These are phyloP conservation scores for Penicillium pancosmium DNA, from an alignment of 495 filamentous ascomycete species.

Conservation along the genomic window DNA sequence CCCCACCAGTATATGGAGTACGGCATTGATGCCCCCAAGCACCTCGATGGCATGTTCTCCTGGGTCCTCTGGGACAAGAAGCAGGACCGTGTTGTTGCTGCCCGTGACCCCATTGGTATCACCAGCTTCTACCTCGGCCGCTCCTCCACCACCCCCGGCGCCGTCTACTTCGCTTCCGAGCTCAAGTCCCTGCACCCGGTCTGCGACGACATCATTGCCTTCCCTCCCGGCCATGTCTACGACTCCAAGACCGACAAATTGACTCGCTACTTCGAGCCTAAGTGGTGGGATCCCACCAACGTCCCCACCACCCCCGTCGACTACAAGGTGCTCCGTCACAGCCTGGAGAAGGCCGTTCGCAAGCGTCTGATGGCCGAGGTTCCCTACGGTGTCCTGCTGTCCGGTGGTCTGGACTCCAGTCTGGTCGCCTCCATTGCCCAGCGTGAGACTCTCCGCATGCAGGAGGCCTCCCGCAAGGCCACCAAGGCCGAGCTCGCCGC, in stretches of 20 bases:
- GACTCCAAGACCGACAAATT: slow-evolving; percentile 84
- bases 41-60: slow-evolving; percentile 99
- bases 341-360: slow-evolving; percentile 86
- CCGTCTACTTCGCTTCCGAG: slow-evolving; percentile 96
- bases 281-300: slow-evolving; percentile 85
- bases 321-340: slow-evolving; percentile 75
- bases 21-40: slow-evolving; percentile 89
- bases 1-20: slow-evolving; percentile 79
- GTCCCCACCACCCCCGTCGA: slow-evolving; percentile 80
- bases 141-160: slow-evolving; percentile 76
- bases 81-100: slow-evolving; percentile 86
- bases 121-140: slow-evolving; percentile 96
- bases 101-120: slow-evolving; percentile 94
- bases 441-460: slow-evolving; percentile 80
- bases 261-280: slow-evolving; percentile 85
- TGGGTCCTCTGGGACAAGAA: slow-evolving; percentile 96
- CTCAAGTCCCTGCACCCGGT: slow-evolving; percentile 91
- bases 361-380: slow-evolving; percentile 99
- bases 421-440: slow-evolving; percentile 95
- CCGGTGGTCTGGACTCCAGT: slow-evolving; percentile 93
- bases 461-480: slow-evolving; percentile 51
- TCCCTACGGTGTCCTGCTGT: slow-evolving; percentile 93
- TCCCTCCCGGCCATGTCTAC: slow-evolving; percentile 94
- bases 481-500: slow-evolving; percentile 45
- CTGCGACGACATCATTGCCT: slow-evolving; percentile 91